A percentile compares a stretch with the other conserved stretches of the same genome.
Conservation (phyloP, 1,284 basidiomycete genomes). For the Microbotryum intermedium region DNA sequence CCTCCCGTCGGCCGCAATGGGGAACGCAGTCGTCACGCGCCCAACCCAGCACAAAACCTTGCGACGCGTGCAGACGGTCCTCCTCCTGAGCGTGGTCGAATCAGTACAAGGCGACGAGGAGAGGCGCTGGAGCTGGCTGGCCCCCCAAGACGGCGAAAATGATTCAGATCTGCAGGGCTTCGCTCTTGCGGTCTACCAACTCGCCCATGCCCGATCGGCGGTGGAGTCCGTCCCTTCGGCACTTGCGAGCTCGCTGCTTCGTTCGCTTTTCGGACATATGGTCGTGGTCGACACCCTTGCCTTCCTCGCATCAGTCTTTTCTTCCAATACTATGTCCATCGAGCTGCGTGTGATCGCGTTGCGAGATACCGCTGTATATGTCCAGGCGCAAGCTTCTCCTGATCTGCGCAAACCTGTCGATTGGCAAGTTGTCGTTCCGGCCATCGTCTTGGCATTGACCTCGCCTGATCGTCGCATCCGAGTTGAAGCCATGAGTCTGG, state of each 20-base stretch:
- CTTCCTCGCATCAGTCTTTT: conserved; percentile 69
- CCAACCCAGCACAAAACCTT: conserved; percentile 34
- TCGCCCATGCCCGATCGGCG: conserved; percentile 49
- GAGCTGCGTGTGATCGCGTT: conserved; percentile 62
- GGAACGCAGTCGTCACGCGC: conserved; percentile 31
- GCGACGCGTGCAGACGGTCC: conserved; percentile 32
- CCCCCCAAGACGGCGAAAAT: not conserved
- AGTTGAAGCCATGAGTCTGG: conserved; percentile 55
- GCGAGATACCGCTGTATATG: conserved; percentile 57
- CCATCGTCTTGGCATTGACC: conserved; percentile 60
- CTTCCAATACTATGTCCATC: conserved; percentile 36
- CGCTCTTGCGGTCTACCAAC: conserved; percentile 46
- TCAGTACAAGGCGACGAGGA: conserved; percentile 5
- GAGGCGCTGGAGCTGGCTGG: conserved; percentile 28
- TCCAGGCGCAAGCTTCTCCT: conserved; percentile 46
- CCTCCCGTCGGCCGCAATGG: not conserved
- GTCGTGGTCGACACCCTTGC: conserved; percentile 63
- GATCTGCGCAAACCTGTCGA: conserved; percentile 42
- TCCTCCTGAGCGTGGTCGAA: conserved; percentile 31
- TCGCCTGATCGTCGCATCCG: conserved; percentile 50
- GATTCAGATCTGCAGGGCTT: not conserved
- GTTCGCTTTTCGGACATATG: conserved; percentile 54
- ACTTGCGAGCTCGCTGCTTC: conserved; percentile 54
- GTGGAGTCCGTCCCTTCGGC: conserved; percentile 38
- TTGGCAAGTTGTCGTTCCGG: conserved; percentile 79